A percentile compares a stretch with the other conserved stretches of the same genome.
Evolutionary conservation across 2,329 filamentous ascomycete species (phyloP).

Genomic region (Claviceps capensis): DNA sequence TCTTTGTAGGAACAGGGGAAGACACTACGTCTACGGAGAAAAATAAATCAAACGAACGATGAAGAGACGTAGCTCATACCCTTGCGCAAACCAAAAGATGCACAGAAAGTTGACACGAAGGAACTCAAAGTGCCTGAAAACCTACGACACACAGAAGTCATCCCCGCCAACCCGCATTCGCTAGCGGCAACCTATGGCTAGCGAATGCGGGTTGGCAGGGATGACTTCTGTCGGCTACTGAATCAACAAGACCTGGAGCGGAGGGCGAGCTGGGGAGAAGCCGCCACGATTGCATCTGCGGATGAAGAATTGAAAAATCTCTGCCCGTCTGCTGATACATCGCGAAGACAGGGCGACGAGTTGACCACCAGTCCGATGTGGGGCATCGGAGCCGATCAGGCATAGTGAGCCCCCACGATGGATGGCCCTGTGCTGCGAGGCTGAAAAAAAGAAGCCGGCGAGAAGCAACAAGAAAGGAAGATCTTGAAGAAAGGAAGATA

Average conservation of each 20-base stretch:
- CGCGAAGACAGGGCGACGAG: constrained; percentile 5
- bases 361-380: constrained; percentile 3
- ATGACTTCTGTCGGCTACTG: background rate
- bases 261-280: background rate
- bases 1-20: no score
- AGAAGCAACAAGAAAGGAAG: constrained; percentile 13
- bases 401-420: constrained; percentile 5
- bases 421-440: background rate
- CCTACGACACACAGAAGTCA: no score
- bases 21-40: no score
- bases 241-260: background rate
- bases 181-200: background rate
- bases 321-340: constrained; percentile 11
- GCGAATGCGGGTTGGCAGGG: background rate
- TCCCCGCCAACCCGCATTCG: no score
- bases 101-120: background rate
- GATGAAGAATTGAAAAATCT: constrained; percentile 8
- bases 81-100: no score
- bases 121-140: background rate
- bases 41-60: no score
- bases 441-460: constrained; percentile 4
- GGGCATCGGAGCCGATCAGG: constrained; percentile 5
- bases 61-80: no score
- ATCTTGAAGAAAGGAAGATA: constrained; percentile 15
- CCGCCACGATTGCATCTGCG: background rate